Evolutionary conservation across 768 basidiomycete genomes (phyloP).

Genomic region (Butyriboletus loyo): DNA sequence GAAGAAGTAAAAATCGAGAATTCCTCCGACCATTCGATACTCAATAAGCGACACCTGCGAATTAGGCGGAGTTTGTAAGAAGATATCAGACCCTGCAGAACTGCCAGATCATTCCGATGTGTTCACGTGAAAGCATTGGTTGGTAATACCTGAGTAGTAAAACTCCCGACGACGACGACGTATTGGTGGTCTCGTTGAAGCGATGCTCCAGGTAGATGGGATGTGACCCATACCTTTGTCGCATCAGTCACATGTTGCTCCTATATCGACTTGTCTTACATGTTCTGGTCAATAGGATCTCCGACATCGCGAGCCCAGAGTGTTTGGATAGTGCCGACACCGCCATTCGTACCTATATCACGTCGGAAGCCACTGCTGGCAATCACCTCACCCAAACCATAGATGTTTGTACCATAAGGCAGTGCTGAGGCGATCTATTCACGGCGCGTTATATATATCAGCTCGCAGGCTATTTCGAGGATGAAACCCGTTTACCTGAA

Average conservation of each 20-base stretch:
- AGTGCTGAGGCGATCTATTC: slow-evolving; percentile 64
- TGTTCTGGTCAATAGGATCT: slow-evolving; percentile 65
- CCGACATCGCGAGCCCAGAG: slow-evolving; percentile 62
- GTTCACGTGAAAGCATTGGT: not conserved
- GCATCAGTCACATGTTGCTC: not conserved
- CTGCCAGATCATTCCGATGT: slow-evolving; percentile 32
- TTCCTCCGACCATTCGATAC: slow-evolving; percentile 73
- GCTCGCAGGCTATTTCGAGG: not conserved
- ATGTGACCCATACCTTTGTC: slow-evolving; percentile 63
- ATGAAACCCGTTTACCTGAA: slow-evolving; percentile 46
- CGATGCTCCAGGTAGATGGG: slow-evolving; percentile 73
- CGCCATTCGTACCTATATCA: slow-evolving; percentile 49
- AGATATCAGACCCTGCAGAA: slow-evolving; percentile 66
- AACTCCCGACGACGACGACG: slow-evolving; percentile 68
- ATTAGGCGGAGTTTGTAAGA: slow-evolving; percentile 56
- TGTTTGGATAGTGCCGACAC: slow-evolving; percentile 58
- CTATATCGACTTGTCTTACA: slow-evolving; percentile 40
- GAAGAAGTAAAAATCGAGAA: slow-evolving; percentile 77
- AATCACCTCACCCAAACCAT: slow-evolving; percentile 74
- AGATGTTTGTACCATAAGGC: slow-evolving; percentile 66
- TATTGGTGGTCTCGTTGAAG: slow-evolving; percentile 48
- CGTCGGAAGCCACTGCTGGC: slow-evolving; percentile 68
- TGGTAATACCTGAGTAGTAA: slow-evolving; percentile 58
- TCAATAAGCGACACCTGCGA: slow-evolving; percentile 61
- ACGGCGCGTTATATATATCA: not conserved